A percentile compares a stretch with the other conserved stretches of the same genome.
phyloP scores from a whole-genome alignment of 2,329 filamentous ascomycete genomes.

The Cylindrodendrum hubeiense region DNA sequence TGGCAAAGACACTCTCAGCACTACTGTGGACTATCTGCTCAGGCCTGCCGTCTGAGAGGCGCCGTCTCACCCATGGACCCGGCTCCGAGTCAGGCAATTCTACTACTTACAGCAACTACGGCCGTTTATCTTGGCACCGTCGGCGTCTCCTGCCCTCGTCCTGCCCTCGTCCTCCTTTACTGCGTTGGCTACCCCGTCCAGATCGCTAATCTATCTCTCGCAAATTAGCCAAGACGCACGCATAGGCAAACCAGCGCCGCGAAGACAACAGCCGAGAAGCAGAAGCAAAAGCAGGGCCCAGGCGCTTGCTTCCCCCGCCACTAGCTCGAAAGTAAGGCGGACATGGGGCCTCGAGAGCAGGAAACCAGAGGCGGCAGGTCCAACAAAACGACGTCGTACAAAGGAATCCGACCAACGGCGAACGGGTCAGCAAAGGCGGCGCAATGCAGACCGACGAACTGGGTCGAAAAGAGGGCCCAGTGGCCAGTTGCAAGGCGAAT shows the following conservation, averaged over 20 bases:
- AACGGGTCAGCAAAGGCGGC: not conserved
- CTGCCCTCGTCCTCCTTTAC: no score
- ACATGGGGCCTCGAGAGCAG: not conserved
- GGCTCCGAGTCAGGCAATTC: not conserved
- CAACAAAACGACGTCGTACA: not conserved
- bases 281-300: not conserved
- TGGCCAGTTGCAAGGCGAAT: slow-evolving; percentile 26
- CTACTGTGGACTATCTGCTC: not conserved
- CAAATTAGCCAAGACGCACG: not conserved
- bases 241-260: not conserved
- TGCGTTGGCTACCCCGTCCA: no score
- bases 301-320: not conserved
- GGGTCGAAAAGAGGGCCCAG: slow-evolving; percentile 1
- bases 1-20: not conserved
- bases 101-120: not conserved
- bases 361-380: not conserved
- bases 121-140: no score
- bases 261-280: not conserved
- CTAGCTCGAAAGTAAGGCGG: not conserved
- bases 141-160: no score
- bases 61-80: not conserved
- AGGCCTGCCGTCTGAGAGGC: not conserved
- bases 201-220: not conserved
- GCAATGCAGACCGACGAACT: slow-evolving; percentile 17
- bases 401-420: not conserved